Evolutionary conservation across 2,329 filamentous ascomycete species (phyloP).

Genomic region (Alternaria solani): DNA sequence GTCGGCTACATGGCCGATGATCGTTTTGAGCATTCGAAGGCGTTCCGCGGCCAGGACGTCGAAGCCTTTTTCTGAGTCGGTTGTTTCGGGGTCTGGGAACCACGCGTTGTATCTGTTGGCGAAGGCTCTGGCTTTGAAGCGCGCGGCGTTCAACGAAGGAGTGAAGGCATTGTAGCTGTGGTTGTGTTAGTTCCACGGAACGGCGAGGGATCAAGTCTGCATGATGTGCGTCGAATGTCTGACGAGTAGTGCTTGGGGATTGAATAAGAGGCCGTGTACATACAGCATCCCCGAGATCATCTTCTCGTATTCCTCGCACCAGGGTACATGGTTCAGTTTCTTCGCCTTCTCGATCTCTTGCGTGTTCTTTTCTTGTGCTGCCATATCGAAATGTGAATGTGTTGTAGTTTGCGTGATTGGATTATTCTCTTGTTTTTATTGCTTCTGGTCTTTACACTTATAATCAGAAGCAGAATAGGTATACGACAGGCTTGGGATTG

Average conservation of each 20-base stretch:
- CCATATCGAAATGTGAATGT: conserved; percentile 36
- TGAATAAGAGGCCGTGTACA: conserved; percentile 21
- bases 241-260: not conserved
- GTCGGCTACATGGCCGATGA: conserved; percentile 46
- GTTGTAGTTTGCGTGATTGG: not conserved
- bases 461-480: not conserved
- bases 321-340: conserved; percentile 61
- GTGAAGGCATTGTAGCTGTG: conserved; percentile 61
- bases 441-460: not conserved
- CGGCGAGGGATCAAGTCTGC: not conserved
- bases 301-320: conserved; percentile 68
- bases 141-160: conserved; percentile 59
- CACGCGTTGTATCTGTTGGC: conserved; percentile 67
- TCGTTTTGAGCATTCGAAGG: conserved; percentile 31
- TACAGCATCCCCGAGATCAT: conserved; percentile 71
- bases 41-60: conserved; percentile 38
- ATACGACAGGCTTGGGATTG: not conserved
- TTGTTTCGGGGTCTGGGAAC: conserved; percentile 32
- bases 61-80: conserved; percentile 29
- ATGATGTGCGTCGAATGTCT: not conserved
- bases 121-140: conserved; percentile 64
- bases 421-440: not conserved
- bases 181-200: not conserved
- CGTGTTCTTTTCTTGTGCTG: conserved; percentile 53
- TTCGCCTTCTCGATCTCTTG: conserved; percentile 57